Evolutionary conservation across 2,329 filamentous ascomycete genomes (phyloP), one percentile per base, ranked within the genome.

Genomic region (Ascomycota sp.): DNA sequence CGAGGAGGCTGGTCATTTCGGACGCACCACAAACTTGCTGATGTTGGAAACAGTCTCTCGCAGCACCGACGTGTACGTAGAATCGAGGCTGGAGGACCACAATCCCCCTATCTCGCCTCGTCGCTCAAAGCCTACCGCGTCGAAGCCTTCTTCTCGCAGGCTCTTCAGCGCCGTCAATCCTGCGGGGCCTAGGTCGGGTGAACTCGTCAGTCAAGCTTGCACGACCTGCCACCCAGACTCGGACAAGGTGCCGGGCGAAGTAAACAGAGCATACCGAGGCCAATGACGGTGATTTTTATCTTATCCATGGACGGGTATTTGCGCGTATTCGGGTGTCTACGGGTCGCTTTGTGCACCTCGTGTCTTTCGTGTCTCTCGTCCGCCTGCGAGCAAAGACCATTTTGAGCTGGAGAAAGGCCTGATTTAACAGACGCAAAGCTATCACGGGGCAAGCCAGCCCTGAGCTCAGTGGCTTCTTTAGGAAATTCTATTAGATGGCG

Each of bases 71-170:
- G 33, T 34, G n/a, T 28, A 32, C 7, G 13, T 27, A 2, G 27
- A 4, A 13, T 34, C 15, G 4, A 28, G 8, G n/a, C 24, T 32
- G 28, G 22, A 30, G 4, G 33, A 29, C 56, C 57, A 61, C 1
- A 61, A 38, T 0, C 57, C 57, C 8, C 57, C 57, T 12, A 58
- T 39, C 32, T 49, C 50, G 27, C 39, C 33, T 31, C 52, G 53
- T 20, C 48, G 43, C 28, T 62, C 59, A 27, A 60, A 61, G 3
- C 50, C 57, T 1, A 49, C 46, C 5, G 50, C 56, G 8, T 57
- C 39, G 30, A 59, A 61, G 7, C 56, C 55, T 39, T 57, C 55
- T 32, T 61, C 56, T 2, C 49, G 38, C 12, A 61, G 36, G 23
- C 53, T 53, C 40, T 61, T 62, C 11, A 32, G 17, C 10, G 21